Evolutionary conservation across 2,329 filamentous ascomycete genomes (phyloP).

Genomic region (Ambrosiella beaveri): DNA sequence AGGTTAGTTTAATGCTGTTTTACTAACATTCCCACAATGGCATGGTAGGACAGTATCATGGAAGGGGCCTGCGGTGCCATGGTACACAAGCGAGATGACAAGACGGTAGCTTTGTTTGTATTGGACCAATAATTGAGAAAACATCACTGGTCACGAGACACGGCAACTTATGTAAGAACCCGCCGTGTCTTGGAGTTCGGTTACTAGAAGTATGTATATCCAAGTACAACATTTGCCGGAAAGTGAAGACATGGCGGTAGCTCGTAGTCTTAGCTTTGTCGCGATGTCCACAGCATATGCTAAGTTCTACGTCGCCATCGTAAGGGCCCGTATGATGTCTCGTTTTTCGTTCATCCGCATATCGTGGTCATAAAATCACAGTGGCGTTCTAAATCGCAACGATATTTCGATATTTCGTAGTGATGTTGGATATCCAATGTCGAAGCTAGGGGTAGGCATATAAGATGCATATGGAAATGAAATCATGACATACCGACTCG

Average conservation of each 20-base stretch:
- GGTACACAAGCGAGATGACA: not conserved
- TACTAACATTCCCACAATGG: not conserved
- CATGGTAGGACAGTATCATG: not conserved
- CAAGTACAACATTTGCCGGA: not conserved
- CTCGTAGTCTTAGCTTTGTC: not conserved
- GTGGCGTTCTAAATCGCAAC: too few species aligned
- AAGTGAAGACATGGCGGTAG: not conserved
- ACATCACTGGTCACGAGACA: not conserved
- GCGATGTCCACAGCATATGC: not conserved
- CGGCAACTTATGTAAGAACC: not conserved
- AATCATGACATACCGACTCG: constrained; percentile 66
- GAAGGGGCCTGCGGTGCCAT: not conserved
- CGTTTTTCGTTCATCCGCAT: too few species aligned
- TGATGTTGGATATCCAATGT: not conserved
- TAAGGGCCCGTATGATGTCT: not conserved
- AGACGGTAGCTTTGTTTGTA: not conserved
- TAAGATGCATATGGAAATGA: not conserved
- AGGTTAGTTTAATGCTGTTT: constrained; percentile 1
- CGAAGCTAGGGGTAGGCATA: not conserved
- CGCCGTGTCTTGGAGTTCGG: not conserved
- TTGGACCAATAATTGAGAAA: not conserved
- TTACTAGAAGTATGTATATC: too few species aligned
- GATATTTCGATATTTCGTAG: not conserved
- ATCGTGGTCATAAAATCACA: too few species aligned
- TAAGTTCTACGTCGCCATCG: not conserved